phyloP scores from a whole-genome alignment of 148 eudicot species.

The Rhododendron vialii region DNA sequence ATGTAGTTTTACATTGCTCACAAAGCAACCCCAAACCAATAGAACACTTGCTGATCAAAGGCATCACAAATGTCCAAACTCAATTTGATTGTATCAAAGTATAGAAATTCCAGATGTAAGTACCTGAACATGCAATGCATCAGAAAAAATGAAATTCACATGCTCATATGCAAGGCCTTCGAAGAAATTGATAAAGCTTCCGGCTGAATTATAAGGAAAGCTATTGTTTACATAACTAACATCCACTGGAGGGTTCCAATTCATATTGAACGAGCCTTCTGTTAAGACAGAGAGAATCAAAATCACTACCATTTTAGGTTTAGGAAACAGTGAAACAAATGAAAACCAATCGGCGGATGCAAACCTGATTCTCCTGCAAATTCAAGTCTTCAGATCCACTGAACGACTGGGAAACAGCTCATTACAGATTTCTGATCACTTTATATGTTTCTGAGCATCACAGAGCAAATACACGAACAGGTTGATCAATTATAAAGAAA shows the following conservation, averaged over 20 bases:
- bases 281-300: neutral
- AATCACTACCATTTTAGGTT: slow-evolving; percentile 2
- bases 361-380: slow-evolving; percentile 20
- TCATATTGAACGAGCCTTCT: slow-evolving; percentile 41
- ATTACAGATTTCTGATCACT: neutral
- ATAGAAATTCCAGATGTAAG: neutral
- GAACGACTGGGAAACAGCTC: neutral
- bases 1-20: neutral
- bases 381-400: slow-evolving; percentile 14
- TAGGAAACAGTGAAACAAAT: neutral
- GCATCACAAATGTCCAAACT: neutral
- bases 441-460: neutral
- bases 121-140: slow-evolving; percentile 67
- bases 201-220: slow-evolving; percentile 62
- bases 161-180: slow-evolving; percentile 93
- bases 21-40: neutral
- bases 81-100: neutral
- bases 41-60: neutral
- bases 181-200: slow-evolving; percentile 86
- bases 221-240: slow-evolving; percentile 40
- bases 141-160: slow-evolving; percentile 88
- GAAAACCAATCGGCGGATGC: slow-evolving; percentile 4
- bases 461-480: neutral
- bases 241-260: slow-evolving; percentile 63
- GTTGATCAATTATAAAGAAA: neutral